Evolutionary conservation across 1,284 basidiomycete genomes (phyloP).

Genomic region (Rhodofomes roseus): DNA sequence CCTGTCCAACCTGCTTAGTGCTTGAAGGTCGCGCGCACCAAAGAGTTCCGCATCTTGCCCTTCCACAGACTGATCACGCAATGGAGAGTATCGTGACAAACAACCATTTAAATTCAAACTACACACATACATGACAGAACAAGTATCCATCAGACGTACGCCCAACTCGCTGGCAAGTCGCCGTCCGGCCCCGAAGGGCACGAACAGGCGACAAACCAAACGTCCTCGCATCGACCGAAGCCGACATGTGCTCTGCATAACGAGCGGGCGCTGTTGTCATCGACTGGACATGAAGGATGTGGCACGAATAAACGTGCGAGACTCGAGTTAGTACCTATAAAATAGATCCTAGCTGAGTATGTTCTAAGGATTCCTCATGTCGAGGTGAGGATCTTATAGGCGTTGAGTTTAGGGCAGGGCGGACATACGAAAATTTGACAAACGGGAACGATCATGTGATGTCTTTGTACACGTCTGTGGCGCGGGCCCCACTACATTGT

Average conservation of each 20-base stretch:
- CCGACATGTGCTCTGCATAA: slow-evolving; percentile 72
- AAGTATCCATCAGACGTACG: slow-evolving; percentile 17
- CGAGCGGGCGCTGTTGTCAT: slow-evolving; percentile 71
- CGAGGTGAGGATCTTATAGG: not conserved
- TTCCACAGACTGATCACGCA: no score
- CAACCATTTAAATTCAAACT: no score
- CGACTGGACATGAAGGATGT: slow-evolving; percentile 76
- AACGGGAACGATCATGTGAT: not conserved
- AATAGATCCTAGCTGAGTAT: slow-evolving; percentile 89
- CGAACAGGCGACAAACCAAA: slow-evolving; percentile 41
- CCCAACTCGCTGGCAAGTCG: slow-evolving; percentile 5
- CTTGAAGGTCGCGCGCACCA: no score
- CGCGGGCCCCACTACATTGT: not conserved
- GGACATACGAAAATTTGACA: not conserved
- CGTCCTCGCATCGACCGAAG: slow-evolving; percentile 63
- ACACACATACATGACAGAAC: no score
- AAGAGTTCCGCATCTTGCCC: no score
- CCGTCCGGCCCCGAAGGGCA: not conserved
- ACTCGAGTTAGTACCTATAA: slow-evolving; percentile 86
- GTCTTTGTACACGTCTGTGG: not conserved
- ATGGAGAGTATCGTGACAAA: no score
- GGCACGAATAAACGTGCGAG: slow-evolving; percentile 86
- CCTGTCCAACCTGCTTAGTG: no score
- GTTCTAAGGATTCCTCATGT: slow-evolving; percentile 51
- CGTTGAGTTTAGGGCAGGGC: slow-evolving; percentile 3